Evolutionary conservation across 768 basidiomycete genomes (phyloP), one percentile per base, ranked within the genome.

Genomic region (Cystofilobasidium macerans): DNA sequence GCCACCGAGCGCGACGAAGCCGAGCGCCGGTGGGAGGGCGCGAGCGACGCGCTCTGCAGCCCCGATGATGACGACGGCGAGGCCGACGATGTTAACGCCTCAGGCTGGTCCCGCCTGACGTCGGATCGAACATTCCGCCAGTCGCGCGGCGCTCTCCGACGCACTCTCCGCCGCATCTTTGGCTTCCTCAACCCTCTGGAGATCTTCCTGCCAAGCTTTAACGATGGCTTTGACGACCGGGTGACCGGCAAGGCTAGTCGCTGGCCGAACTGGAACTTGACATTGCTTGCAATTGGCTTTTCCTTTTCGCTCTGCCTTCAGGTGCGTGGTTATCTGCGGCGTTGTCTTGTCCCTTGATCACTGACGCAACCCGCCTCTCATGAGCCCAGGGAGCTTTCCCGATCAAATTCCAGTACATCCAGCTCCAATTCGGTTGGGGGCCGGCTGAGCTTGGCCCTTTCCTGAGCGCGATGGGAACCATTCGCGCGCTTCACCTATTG

Each of bases 351-450:
- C 59, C n/a, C 33, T 28, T 48, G 20, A 3, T n/a, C n/a, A n/a
- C n/a, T n/a, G n/a, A n/a, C n/a, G n/a, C n/a, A n/a, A n/a, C n/a
- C 20, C 67, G 48, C 53, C 61, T 40, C 20, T 62, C 42, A 12
- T 56, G 18, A 28, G n/a, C n/a, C 5, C 65, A 88, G 87, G 83
- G 83, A 8, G 80, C 83, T 6, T 78, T 79, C 62, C 69, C 78
- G 3, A 83, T 80, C 70, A 83, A 82, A 69, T 81, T 88, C 65
- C 85, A 87, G 70, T 89, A 85, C 73, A 82, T 83, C 2, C 78
- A 81, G 12, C 75, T 78, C 0, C 79, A 77, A 3, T 89, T 86
- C 73, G 78, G 80, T 3, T 89, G 87, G 88, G 80, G 75, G 32
- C 79, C 87, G 86, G 77, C 78, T 75, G 63, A 86, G 32, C 61